These are phyloP conservation scores for Exophiala sp. DNA, from an alignment of 2,329 filamentous ascomycete species.

Conservation along the genomic window DNA sequence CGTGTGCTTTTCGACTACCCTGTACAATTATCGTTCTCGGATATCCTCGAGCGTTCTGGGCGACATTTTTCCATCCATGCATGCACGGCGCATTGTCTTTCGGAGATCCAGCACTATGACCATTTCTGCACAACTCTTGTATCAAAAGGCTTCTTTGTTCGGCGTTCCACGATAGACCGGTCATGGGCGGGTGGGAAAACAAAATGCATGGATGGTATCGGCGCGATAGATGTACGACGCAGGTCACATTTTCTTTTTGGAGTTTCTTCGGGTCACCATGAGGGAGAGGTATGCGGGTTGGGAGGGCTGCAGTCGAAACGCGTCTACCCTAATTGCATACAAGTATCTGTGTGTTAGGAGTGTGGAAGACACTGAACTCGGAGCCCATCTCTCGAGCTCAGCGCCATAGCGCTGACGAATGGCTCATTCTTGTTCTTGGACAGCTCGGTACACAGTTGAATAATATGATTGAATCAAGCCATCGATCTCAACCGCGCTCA, in stretches of 20 bases:
- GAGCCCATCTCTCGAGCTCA: constrained; percentile 5
- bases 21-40: constrained; percentile 29
- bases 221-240: constrained; percentile 27
- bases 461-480: constrained; percentile 15
- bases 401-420: constrained; percentile 4
- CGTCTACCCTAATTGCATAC: constrained; percentile 10
- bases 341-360: constrained; percentile 7
- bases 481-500: background rate
- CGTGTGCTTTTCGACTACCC: constrained; percentile 27
- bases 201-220: constrained; percentile 7
- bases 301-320: constrained; percentile 8
- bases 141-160: constrained; percentile 23
- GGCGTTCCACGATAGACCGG: constrained; percentile 25
- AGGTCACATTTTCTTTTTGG: constrained; percentile 26
- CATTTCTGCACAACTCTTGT: constrained; percentile 26
- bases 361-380: constrained; percentile 5
- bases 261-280: constrained; percentile 12
- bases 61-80: constrained; percentile 20
- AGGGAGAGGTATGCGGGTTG: constrained; percentile 7
- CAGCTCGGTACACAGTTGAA: constrained; percentile 11
- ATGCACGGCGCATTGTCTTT: constrained; percentile 24
- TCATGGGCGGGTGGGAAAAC: constrained; percentile 12
- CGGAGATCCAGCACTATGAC: constrained; percentile 20
- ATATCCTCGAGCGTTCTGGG: constrained; percentile 25
- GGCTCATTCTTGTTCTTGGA: constrained; percentile 6